These are phyloP conservation scores for Fusarium xyrophilum DNA, from an alignment of 2,329 filamentous ascomycete genomes.

Conservation along the genomic window DNA sequence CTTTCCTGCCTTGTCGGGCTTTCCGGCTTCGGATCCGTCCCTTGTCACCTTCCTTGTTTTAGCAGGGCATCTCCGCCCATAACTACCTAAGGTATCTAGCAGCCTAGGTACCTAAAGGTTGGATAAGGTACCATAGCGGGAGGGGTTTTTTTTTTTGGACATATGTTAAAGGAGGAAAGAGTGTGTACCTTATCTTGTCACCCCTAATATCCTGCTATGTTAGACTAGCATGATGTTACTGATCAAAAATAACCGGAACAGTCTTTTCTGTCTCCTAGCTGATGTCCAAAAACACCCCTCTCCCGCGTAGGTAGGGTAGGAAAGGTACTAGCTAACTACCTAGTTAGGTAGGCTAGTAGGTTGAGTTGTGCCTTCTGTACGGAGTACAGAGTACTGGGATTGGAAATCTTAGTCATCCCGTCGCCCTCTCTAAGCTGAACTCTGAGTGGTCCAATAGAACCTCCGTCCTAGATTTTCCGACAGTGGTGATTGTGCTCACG, in stretches of 20 bases:
- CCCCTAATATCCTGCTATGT: too few relatives aligned
- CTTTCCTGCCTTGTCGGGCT: slow-evolving; percentile 14
- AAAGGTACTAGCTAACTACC: too few relatives aligned
- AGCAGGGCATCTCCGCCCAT: slow-evolving; percentile 7
- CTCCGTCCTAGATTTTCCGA: slow-evolving; percentile 44
- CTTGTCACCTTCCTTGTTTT: slow-evolving; percentile 15
- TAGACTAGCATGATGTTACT: too few relatives aligned
- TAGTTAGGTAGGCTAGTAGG: too few relatives aligned
- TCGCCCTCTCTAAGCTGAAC: slow-evolving; percentile 3
- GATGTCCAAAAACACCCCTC: too few relatives aligned
- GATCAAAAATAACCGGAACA: too few relatives aligned
- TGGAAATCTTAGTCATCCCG: slow-evolving; percentile 30
- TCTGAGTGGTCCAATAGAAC: slow-evolving; percentile 34
- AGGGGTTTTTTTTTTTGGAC: too few relatives aligned
- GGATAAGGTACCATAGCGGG: too few relatives aligned
- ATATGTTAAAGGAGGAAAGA: too few relatives aligned
- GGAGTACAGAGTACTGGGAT: not conserved
- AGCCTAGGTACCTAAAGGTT: not conserved
- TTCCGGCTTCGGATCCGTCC: slow-evolving; percentile 30
- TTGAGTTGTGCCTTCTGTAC: slow-evolving; percentile 12
- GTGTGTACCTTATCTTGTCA: too few relatives aligned
- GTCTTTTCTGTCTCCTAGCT: too few relatives aligned
- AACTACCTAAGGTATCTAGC: not conserved
- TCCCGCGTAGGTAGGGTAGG: too few relatives aligned
- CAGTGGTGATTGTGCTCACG: slow-evolving; percentile 31